These are phyloP conservation scores for Crithidia sp. DNA, from an alignment of 208 protist species.

Conservation along the genomic window DNA sequence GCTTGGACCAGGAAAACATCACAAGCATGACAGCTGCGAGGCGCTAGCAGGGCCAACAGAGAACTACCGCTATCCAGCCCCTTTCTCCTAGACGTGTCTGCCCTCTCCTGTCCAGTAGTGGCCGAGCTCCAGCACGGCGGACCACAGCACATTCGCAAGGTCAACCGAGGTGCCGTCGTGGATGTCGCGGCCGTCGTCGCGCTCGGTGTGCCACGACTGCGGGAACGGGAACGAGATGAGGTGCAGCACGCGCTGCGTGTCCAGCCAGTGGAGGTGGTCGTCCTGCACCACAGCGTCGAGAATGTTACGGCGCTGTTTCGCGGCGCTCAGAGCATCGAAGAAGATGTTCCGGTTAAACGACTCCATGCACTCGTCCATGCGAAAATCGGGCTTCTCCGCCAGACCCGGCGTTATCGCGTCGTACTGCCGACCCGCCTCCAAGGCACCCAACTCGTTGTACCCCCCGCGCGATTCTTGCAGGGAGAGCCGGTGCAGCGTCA, in stretches of 20 bases:
- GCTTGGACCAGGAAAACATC: too few species aligned
- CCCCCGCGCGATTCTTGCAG: background rate
- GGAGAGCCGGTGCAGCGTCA: conserved; percentile 45
- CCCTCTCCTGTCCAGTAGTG: conserved; percentile 40
- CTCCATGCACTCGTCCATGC: conserved; percentile 2
- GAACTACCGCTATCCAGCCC: background rate
- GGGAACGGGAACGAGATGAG: conserved; percentile 79
- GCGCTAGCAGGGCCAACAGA: too few species aligned
- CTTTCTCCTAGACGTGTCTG: background rate
- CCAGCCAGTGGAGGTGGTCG: conserved; percentile 85
- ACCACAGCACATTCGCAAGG: conserved; percentile 46
- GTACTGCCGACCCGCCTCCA: conserved; percentile 1
- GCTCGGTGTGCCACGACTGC: conserved; percentile 55
- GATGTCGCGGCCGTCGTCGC: conserved; percentile 57
- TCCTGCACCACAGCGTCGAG: conserved; percentile 41
- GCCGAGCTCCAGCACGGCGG: conserved; percentile 43
- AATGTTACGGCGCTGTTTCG: background rate
- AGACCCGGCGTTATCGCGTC: background rate
- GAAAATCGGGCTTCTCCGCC: conserved; percentile 6
- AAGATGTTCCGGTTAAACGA: conserved; percentile 27
- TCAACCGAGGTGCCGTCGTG: conserved; percentile 60
- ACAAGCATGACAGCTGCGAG: too few species aligned
- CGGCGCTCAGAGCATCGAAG: conserved; percentile 7
- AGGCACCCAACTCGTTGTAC: background rate
- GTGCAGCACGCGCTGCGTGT: conserved; percentile 74